Conservation (phyloP, 495 filamentous ascomycete genomes). For the Viridothelium virens region DNA sequence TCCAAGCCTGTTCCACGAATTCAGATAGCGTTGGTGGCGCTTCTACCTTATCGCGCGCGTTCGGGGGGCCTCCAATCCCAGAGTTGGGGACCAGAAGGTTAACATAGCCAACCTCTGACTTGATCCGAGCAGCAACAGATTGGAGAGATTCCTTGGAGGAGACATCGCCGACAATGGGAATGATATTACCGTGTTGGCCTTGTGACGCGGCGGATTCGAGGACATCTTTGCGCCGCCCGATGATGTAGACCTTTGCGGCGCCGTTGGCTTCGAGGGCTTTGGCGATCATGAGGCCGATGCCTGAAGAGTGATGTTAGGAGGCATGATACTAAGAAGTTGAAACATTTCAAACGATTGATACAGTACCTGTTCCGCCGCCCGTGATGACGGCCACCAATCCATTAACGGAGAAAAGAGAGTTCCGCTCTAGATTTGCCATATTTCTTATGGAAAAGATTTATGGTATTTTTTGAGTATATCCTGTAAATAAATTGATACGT, state of each 20-base stretch:
- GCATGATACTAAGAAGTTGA: not conserved
- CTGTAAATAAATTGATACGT: no score
- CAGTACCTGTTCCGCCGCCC: slow-evolving; percentile 50
- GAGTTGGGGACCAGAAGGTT: slow-evolving; percentile 30
- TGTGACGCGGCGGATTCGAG: slow-evolving; percentile 22
- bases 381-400: slow-evolving; percentile 56
- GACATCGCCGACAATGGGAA: slow-evolving; percentile 39
- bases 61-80: slow-evolving; percentile 20
- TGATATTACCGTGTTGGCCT: slow-evolving; percentile 30
- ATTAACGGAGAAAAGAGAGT: slow-evolving; percentile 49
- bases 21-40: not conserved
- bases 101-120: slow-evolving; percentile 36
- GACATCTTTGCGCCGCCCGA: slow-evolving; percentile 49
- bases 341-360: not conserved
- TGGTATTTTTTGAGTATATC: not conserved
- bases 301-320: slow-evolving; percentile 30
- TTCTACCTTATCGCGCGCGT: slow-evolving; percentile 5
- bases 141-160: slow-evolving; percentile 38
- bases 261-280: slow-evolving; percentile 56
- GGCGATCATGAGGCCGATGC: slow-evolving; percentile 60
- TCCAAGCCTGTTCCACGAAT: slow-evolving; percentile 20
- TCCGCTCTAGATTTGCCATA: slow-evolving; percentile 13
- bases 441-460: not conserved
- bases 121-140: slow-evolving; percentile 30
- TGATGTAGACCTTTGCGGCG: slow-evolving; percentile 59